Evolutionary conservation across 139 green algal genomes (phyloP), one percentile per base, ranked within the genome.

Genomic region (Dunaliella primolecta): DNA sequence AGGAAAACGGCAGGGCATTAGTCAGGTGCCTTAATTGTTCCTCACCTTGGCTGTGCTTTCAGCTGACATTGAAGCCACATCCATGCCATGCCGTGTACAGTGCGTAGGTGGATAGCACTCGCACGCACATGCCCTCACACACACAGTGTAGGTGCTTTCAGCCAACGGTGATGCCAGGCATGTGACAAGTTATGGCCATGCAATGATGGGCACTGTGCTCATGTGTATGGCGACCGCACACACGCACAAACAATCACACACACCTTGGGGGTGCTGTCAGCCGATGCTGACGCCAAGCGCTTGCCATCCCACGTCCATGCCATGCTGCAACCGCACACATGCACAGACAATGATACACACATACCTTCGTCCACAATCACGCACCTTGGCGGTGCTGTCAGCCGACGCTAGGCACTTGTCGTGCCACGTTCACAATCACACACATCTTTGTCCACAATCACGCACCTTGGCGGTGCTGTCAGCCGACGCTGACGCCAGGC

Each of bases 41-140:
- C n/a, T n/a, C 38, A 87, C 84, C 82, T 91, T 91, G 36, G 86
- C 88, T 3, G 90, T 93, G 55, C 79, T 55, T 56, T 93, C 90
- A 27, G 86, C 87, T 11, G 88, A 91, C 32, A 81, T 84, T 27
- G 86, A 89, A n/a, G 90, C 33, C 32, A 93, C 3, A 1, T 86
- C 86, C 0, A 75, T 82, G 85, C 91, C 88, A 23, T 91, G 86
- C 0, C n/a, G 32, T 0, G 83, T 79, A 88, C 90, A 93, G n/a
- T n/a, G n/a, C n/a, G n/a, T n/a, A n/a, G n/a, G n/a, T n/a, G n/a
- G n/a, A n/a, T n/a, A n/a, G n/a, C 1, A 36, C 78, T n/a, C n/a
- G n/a, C n/a, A n/a, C n/a, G n/a, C n/a, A n/a, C n/a, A n/a, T n/a
- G n/a, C n/a, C n/a, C n/a, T n/a, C n/a, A n/a, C n/a, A n/a, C 77